A percentile compares a stretch with the other conserved stretches of the same genome.
Evolutionary conservation across 805 yeast genomes (phyloP).

Genomic region (Crinitomyces ghanaensis): DNA sequence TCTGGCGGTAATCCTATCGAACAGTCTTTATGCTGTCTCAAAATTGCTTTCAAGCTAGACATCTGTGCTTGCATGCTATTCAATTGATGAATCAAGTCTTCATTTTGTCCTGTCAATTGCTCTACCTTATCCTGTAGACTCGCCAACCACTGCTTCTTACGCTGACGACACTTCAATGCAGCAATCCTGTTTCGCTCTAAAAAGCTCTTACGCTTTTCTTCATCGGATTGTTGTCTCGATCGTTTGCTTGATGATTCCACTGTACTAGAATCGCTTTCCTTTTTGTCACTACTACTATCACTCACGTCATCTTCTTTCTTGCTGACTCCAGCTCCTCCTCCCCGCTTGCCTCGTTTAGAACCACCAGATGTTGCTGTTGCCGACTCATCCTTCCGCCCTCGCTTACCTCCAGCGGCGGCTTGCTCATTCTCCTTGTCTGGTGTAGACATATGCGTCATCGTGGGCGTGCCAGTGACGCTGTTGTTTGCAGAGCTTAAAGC

Average conservation of each 20-base stretch:
- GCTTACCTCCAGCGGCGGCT: too few species aligned
- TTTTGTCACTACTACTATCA: conserved; percentile 2
- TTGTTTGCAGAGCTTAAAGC: background rate
- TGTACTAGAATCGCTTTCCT: background rate
- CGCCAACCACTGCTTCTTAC: conserved; percentile 79
- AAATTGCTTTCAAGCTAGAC: conserved; percentile 25
- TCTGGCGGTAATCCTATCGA: conserved; percentile 1
- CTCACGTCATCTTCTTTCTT: background rate
- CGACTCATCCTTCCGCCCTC: too few species aligned
- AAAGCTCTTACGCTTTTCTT: conserved; percentile 63
- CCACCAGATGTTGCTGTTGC: too few species aligned
- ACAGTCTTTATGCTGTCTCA: conserved; percentile 11
- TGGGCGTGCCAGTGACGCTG: background rate
- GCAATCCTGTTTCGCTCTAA: conserved; percentile 90
- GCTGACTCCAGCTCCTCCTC: background rate
- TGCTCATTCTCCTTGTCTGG: too few species aligned
- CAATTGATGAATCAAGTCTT: conserved; percentile 49
- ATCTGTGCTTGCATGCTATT: conserved; percentile 49
- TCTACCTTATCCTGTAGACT: conserved; percentile 73
- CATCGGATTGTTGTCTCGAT: conserved; percentile 39
- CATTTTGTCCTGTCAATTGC: conserved; percentile 59
- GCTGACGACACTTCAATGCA: conserved; percentile 88
- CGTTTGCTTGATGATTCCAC: background rate
- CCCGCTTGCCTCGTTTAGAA: conserved; percentile 2
- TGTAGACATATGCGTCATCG: background rate